Base-by-base conservation (phyloP, 805 yeast genomes). In the Diddensiella transvaalensis region DNA sequence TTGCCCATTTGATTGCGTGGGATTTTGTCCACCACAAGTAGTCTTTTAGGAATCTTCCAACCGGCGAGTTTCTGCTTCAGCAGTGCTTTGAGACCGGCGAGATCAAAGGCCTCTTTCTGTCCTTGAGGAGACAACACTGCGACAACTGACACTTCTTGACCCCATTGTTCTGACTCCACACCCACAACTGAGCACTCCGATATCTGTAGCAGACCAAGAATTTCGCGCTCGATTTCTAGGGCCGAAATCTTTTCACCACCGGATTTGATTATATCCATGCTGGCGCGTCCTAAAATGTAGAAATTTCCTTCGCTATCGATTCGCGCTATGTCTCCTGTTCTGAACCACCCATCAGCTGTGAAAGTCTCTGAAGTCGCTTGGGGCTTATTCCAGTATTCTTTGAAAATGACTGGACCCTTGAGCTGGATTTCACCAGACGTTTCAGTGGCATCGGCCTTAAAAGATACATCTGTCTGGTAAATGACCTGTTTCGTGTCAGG, bases 311-410 rank as follows among this genome's bases (percentile, higher is more conserved):
- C 59, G 1, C 53, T 52, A 26, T 71, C 72, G 36, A 78, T 64
- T 13, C 65, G 61, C 10, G 78, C 83, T 57, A 80, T 72, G 57
- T 79, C 85, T 23, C 85, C 85, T 3, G 84, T 78, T 38, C 66
- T 62, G 62, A 78, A 78, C 81, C 83, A 80, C 17, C 59, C 61
- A 13, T 72, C 78, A 22, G 73, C 77, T 15, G 70, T 62, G 47
- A 79, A 66, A 1, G 73, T 66, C 53, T 71, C 71, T 4, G 48
- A 61, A 2, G 81, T 76, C 40, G 77, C 80, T 43, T 73, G 74
- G 4, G 66, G 65, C 52, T 75, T 70, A 44, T 75, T 70, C 65
- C 64, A 79, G 62, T 79, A 79, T 17, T 72, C 71, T 37, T 60
- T 50, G 60, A 79, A 78, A n/a, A 78, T 67, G 49, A 77, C 80